phyloP scores from a whole-genome alignment of 139 green algal genomes.

The Haematococcus lacustris region DNA sequence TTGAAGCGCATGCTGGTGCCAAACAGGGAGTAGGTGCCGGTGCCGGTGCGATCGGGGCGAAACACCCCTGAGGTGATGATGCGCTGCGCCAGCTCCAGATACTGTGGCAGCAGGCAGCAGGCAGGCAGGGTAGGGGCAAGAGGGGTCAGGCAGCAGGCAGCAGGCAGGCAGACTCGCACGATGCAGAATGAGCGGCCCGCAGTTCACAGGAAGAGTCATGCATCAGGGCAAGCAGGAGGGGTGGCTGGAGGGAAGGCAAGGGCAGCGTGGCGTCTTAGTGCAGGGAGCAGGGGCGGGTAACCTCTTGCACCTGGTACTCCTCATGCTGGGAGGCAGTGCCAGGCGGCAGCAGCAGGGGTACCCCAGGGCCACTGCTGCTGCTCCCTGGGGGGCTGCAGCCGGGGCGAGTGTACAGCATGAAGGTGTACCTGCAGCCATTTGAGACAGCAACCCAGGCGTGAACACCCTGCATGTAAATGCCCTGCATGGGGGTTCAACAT shows the following conservation, averaged over 20 bases:
- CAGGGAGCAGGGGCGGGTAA: no score
- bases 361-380: background rate
- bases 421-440: slow-evolving; percentile 51
- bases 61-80: slow-evolving; percentile 72
- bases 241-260: no score
- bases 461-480: background rate
- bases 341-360: slow-evolving; percentile 9
- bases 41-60: slow-evolving; percentile 90
- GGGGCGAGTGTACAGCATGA: slow-evolving; percentile 63
- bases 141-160: background rate
- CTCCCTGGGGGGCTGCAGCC: background rate
- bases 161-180: no score
- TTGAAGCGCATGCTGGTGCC: slow-evolving; percentile 86
- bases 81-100: slow-evolving; percentile 85
- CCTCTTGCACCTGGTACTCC: slow-evolving; percentile 70
- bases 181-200: no score
- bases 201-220: no score
- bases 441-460: background rate
- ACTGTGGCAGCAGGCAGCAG: slow-evolving; percentile 58
- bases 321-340: slow-evolving; percentile 64
- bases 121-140: background rate
- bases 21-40: slow-evolving; percentile 89
- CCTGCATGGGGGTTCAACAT: background rate
- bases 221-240: no score
- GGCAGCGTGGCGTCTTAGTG: no score